Evolutionary conservation across 2,329 filamentous ascomycete genomes (phyloP), one percentile per base, ranked within the genome.

Genomic region (Chalara sp.): DNA sequence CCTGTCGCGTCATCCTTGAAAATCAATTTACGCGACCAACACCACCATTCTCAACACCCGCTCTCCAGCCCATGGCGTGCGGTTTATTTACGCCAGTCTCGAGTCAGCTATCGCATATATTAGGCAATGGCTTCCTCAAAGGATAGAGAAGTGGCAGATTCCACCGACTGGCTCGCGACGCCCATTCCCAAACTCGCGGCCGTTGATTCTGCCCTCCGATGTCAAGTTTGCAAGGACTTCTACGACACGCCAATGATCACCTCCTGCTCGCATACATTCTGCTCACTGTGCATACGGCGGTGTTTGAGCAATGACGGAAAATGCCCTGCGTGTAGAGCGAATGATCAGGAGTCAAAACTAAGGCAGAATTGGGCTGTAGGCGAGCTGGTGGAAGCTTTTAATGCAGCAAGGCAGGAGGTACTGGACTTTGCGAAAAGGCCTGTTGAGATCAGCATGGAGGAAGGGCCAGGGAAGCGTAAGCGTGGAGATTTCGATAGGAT

Each of bases 181-280:
- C 78, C 83, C 2, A 73, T 95, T 1, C 70, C 80, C 12, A 72
- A 73, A 11, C 78, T 95, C 49, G 75, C 82, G 45, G 72, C 79
- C 11, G 80, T 99, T 56, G 93, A 99, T 64, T 83, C 86, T 53
- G 83, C 90, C 3, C 76, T 99, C 21, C 88, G 93, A 61, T 99
- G 93, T 70, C 89, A 97, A 69, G 87, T 99, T 53, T 99, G 93
- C 80, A 97, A 97, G 67, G 95, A 99, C 68, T 95, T 97, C 70
- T 97, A 88, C 72, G 83, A 83, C 54, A 95, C 90, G 47, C 93
- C 93, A 0, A 93, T 99, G 80, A 85, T 96, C 56, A 99, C 93
- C 1, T 87, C 88, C 1, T 99, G 93, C 71, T 87, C 83, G 49
- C 93, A 99, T 67, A 97, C 93, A 0, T 99, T 99, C 65, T 99